phyloP scores from a whole-genome alignment of 345 rosid genomes.

The Dimocarpus longan region DNA sequence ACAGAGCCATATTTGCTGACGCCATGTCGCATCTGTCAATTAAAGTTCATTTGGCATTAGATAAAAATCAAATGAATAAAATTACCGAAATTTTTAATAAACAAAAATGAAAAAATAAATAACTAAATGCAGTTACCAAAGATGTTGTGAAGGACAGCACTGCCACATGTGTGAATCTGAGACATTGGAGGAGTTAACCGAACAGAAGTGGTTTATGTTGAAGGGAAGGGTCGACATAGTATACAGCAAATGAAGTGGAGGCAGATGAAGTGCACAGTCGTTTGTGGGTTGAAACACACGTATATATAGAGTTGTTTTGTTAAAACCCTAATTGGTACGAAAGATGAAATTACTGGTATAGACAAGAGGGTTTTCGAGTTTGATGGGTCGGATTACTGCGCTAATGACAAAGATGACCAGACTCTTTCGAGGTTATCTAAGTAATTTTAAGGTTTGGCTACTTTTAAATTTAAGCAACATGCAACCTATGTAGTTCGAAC shows the following conservation, averaged over 20 bases:
- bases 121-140: neutral
- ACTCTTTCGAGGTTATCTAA: neutral
- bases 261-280: neutral
- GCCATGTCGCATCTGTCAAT: neutral
- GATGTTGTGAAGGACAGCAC: neutral
- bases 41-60: neutral
- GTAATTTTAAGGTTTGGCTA: neutral
- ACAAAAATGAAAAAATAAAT: neutral
- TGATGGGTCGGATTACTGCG: neutral
- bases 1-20: neutral
- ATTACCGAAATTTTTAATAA: neutral
- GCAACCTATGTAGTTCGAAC: neutral
- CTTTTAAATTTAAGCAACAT: neutral
- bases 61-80: neutral
- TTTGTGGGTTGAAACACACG: neutral
- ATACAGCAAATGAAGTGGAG: neutral
- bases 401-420: too few species aligned
- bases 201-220: neutral
- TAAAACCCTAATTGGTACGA: slow-evolving; percentile 1
- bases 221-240: neutral
- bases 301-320: neutral
- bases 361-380: neutral
- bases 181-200: neutral
- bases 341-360: neutral
- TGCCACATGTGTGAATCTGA: neutral